Base-by-base conservation (phyloP, 2,329 filamentous ascomycete species). In the Penicillium capsulatum region DNA sequence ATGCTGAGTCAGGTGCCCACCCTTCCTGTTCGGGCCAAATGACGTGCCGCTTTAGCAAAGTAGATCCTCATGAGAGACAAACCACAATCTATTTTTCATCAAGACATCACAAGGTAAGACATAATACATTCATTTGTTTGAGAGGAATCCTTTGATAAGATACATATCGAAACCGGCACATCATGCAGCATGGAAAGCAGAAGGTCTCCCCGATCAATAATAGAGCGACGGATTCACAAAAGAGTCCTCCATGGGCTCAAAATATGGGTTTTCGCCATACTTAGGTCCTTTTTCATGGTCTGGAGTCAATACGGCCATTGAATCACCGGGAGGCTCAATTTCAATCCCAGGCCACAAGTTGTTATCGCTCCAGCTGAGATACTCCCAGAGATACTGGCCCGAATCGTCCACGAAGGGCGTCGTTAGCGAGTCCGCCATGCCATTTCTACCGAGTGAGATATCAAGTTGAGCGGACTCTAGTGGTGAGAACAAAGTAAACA, bases 281-380 rank as follows among this genome's bases (percentile, higher is more conserved):
- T 58, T 60, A 3, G 48, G 36, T 3, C 47, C 41, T 31, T 55
- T 59, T 17, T 63, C 58, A 27, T 50, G 46, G 22, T 60, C 55
- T 4, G 51, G 48, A 7, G 49, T 48, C 31, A 63, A 44, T 15
- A 61, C 27, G 10, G 48, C 39, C 31, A 55, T 46, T 1, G 43
- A 40, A 20, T 61, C 54, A 4, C 48, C 48, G 0, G 45, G 44
- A 17, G 40, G 49, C 20, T 61, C 54, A 1, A 55, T 38, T 10
- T 61, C 60, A 28, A 60, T 36, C 0, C 55, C 59, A 1, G 57
- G 54, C 60, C 45, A 65, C 34, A 63, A 30, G 24, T 51, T 63
- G 31, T 50, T 57, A 24, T 65, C 62, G 40, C 63, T 64, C 63
- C 63, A 65, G 37, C 58, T 64, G 19, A 66, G 47, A 37, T 63